Conservation (phyloP, 441 rosid species). For the Cnidoscolus chayamansa region DNA sequence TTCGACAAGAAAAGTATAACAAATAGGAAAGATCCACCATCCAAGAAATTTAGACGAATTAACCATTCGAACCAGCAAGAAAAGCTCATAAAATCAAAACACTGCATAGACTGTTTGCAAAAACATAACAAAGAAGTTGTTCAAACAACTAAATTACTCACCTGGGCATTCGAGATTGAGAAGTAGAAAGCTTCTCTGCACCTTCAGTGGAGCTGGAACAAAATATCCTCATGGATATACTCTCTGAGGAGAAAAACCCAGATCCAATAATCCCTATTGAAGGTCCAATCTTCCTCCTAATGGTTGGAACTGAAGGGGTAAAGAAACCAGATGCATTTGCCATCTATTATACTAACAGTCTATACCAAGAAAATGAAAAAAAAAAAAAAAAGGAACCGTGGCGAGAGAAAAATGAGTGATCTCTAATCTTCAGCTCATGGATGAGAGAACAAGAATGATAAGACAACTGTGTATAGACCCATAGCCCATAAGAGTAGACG, state of each 20-base stretch:
- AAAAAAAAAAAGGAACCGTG: no score
- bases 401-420: constrained; percentile 25
- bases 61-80: constrained; percentile 14
- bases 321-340: constrained; percentile 74
- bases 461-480: constrained; percentile 4
- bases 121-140: neutral
- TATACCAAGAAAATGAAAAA: constrained; percentile 12
- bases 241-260: constrained; percentile 47
- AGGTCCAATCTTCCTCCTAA: constrained; percentile 43
- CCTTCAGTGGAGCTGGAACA: constrained; percentile 49
- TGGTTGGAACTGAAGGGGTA: constrained; percentile 55
- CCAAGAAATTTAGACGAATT: neutral
- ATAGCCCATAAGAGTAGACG: constrained; percentile 17
- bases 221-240: constrained; percentile 43
- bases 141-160: constrained; percentile 7
- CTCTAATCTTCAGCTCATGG: constrained; percentile 23
- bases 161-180: constrained; percentile 64
- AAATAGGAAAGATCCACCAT: neutral
- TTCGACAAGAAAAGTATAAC: constrained; percentile 14
- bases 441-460: constrained; percentile 10
- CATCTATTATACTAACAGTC: constrained; percentile 35
- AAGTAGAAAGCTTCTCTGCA: constrained; percentile 51
- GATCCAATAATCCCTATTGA: constrained; percentile 52
- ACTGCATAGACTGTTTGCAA: constrained; percentile 15
- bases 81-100: neutral